Conservation (phyloP, 768 basidiomycete genomes). For the Boletus reticulatus region DNA sequence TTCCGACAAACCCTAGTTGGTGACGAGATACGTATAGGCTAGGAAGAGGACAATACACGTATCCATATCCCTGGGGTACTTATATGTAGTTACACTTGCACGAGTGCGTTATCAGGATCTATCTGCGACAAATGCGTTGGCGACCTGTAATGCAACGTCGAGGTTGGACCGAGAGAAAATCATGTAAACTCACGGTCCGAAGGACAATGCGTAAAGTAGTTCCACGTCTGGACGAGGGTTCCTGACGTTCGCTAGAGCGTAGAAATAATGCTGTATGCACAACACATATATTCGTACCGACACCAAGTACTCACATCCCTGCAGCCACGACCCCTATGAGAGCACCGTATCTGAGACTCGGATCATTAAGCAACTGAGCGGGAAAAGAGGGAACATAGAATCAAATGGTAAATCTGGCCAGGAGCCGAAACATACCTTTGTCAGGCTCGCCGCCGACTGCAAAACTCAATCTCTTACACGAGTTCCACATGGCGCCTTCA, state of each 20-base stretch:
- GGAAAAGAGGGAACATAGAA: slow-evolving; percentile 7
- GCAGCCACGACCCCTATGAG: slow-evolving; percentile 50
- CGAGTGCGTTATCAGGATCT: slow-evolving; percentile 51
- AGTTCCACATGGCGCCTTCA: no score
- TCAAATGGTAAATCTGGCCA: neutral
- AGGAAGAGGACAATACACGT: neutral
- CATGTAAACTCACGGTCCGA: slow-evolving; percentile 41
- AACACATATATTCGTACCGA: slow-evolving; percentile 46
- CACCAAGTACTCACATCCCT: slow-evolving; percentile 40
- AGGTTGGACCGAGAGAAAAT: neutral
- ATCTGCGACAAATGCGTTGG: slow-evolving; percentile 47
- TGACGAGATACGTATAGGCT: slow-evolving; percentile 51
- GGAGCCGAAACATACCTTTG: neutral
- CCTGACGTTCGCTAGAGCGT: slow-evolving; percentile 34
- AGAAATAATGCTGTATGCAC: neutral
- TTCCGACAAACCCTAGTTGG: slow-evolving; percentile 34
- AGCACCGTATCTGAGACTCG: slow-evolving; percentile 44
- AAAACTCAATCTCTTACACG: no score
- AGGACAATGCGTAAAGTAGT: slow-evolving; percentile 49
- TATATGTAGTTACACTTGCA: slow-evolving; percentile 30
- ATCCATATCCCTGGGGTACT: neutral
- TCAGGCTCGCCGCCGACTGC: no score
- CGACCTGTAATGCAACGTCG: slow-evolving; percentile 39
- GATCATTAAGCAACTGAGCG: neutral
- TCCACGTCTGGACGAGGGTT: slow-evolving; percentile 54